Base-by-base conservation (phyloP, 2,329 filamentous ascomycete species). In the Neophaeococcomyces aloes region DNA sequence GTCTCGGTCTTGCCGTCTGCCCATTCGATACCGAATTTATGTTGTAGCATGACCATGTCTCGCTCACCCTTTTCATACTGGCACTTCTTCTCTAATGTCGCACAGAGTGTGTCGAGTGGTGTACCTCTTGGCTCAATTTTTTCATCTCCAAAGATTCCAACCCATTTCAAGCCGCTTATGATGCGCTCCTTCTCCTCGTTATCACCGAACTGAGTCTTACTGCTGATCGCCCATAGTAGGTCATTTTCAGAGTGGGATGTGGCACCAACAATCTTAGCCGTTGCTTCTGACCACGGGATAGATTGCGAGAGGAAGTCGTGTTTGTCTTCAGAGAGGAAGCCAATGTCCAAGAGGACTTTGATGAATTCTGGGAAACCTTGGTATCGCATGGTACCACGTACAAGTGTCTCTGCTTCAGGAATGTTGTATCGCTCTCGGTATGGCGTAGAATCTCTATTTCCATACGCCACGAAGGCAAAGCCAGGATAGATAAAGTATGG, bases 351-450 rank as follows among this genome's bases (percentile, higher is more conserved):
- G 8, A 96, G 78, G 19, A 81, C 77, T 61, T 82, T 83, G 68
- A 95, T 77, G 65, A 95, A 89, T 63, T 93, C 78, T 2, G 88
- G 87, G 76, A 94, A 94, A 34, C 89, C 87, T 53, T 78, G 73
- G 71, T 91, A 96, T 53, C 89, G 74, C 29, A 95, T 75, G 23
- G 87, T 93, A 50, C 84, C 85, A 40, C 86, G 76, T 61, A 94
- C 72, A 57, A 95, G 78, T 40, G 85, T 94, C 65, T 94, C 67
- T 11, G 86, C 86, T 70, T 96, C 89, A 40, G 88, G 87, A 59
- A 95, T 95, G 65, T 78, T 68, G 75, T 95, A 95, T 13, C 85
- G 79, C 72, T 94, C 81, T 60, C 79, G 81, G 78, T 91, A 96
- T 7, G 76, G 73, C 13, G 85, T 91, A 15, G 81, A 88, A 67